Evolutionary conservation across 306 rosid species (phyloP), one percentile per base, ranked within the genome.

Genomic region (Erythrophleum fordii): DNA sequence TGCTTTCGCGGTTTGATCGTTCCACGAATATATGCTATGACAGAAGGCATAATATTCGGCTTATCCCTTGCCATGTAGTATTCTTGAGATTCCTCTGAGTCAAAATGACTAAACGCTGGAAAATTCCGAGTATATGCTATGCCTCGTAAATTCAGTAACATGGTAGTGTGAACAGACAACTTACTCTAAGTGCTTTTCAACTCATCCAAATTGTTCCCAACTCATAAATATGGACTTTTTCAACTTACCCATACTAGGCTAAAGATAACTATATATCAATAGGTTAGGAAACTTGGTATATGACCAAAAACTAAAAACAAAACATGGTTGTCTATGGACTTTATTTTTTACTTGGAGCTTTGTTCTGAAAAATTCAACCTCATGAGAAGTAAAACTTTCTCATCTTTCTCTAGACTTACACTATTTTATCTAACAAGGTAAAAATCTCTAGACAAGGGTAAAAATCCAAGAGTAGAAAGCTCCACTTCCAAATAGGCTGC

Each of bases 1-100:
- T 69, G 75, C 81, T 72, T 42, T 44, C 55, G 66, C 69, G 84
- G 78, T 52, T 45, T 61, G 25, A 44, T 49, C 53, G 13, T 22
- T 73, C 53, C 69, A 67, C 59, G 2, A n/a, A 5, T 18, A 73
- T 53, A 31, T 61, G 29, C 37, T 34, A 62, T 16, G 41, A 17
- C 26, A 64, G 69, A 18, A 34, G 8, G 42, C 23, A 14, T 7
- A 8, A 26, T 60, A 5, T n/a, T n/a, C n/a, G n/a, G n/a, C n/a
- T n/a, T n/a, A n/a, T n/a, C n/a, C n/a, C n/a, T n/a, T n/a, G n/a
- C n/a, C n/a, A n/a, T n/a, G n/a, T n/a, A n/a, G n/a, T n/a, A n/a
- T n/a, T n/a, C n/a, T n/a, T n/a, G n/a, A n/a, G n/a, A n/a, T n/a
- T n/a, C n/a, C 42, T 39, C 42, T 4, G 8, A 39, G 9, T 39